Conservation (phyloP, 1,284 basidiomycete genomes). For the Ganoderma lucidum region DNA sequence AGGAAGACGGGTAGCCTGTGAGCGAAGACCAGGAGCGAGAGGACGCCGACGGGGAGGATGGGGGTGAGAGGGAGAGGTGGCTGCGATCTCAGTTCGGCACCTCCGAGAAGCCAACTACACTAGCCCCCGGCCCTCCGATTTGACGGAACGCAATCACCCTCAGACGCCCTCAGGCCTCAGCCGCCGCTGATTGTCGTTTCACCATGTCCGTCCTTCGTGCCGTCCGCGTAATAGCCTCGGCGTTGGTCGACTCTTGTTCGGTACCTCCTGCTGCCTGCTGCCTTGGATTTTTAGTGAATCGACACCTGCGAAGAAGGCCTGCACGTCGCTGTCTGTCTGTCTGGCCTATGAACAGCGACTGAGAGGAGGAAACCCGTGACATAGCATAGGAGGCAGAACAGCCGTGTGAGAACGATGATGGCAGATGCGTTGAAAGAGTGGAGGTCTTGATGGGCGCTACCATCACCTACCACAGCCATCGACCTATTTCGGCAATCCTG, state of each 20-base stretch:
- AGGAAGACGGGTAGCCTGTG: constrained; percentile 14
- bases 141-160: constrained; percentile 5
- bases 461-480: background rate
- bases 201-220: background rate
- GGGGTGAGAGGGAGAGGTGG: background rate
- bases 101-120: background rate
- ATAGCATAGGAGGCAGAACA: background rate
- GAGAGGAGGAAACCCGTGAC: background rate
- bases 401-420: background rate
- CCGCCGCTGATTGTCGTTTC: background rate
- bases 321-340: background rate
- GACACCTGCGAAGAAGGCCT: background rate
- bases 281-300: background rate
- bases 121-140: background rate
- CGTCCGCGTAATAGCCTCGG: background rate
- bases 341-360: background rate
- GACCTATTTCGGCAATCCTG: background rate
- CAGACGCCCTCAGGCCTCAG: background rate
- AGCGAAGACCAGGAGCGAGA: background rate
- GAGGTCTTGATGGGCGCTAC: background rate
- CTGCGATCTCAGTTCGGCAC: background rate
- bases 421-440: background rate
- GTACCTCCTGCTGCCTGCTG: background rate
- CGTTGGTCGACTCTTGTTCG: background rate
- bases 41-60: background rate